Evolutionary conservation across 2,329 filamentous ascomycete genomes (phyloP), one percentile per base, ranked within the genome.

Genomic region (Fusarium dimerum): DNA sequence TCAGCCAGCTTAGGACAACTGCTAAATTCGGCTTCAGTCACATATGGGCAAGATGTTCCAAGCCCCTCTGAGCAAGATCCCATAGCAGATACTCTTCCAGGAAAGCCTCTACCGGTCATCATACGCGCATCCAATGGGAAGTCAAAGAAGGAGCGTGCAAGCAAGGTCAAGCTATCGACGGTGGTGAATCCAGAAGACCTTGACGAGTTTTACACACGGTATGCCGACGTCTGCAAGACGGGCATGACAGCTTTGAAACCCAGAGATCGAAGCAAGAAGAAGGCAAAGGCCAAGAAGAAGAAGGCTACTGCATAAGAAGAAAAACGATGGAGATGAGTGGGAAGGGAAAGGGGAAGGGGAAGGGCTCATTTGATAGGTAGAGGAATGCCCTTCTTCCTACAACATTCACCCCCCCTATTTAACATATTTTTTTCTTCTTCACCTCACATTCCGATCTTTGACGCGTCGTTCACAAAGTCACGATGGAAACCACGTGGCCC

Each of bases 171-270:
- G 71, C 69, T 97, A 26, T 90, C 90, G 3, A 97, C 94, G 0
- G 73, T 96, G 0, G 92, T 97, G 1, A 80, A 88, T 50, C 84
- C 88, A 1, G 83, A 87, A 52, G 84, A 88, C 6, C 71, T 97
- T 11, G 92, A 95, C 48, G 76, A 71, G 0, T 99, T 99, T 68
- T 99, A 92, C 71, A 76, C 78, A 30, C 81, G 84, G 47, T 99
- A 97, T 75, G 92, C 92, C 18, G 94, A 97, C 62, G 81, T 92
- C 3, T 97, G 92, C 75, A 97, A 96, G 77, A 77, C 81, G 0
- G 91, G 92, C 6, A 97, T 97, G 92, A 80, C 83, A 45, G 86
- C 87, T 8, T 70, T 99, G 74, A 97, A 96, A 83, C 96, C 96
- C 69, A 82, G 94, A 62, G 93, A 97, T 74, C 83, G 92, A 67